Evolutionary conservation across 2,329 filamentous ascomycete genomes (phyloP).

Genomic region (Dissoconium aciculare): DNA sequence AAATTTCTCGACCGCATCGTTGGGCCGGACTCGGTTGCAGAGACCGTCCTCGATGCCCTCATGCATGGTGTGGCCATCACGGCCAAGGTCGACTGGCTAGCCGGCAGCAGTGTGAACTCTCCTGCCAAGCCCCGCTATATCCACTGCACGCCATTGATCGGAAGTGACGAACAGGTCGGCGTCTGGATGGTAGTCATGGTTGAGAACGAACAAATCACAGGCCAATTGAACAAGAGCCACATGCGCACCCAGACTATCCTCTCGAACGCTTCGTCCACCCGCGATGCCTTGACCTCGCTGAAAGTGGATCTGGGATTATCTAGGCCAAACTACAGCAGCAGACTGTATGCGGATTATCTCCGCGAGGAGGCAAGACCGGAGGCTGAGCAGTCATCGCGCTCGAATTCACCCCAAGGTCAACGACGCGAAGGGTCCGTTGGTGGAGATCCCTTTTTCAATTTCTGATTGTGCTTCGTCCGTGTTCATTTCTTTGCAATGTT

Average conservation of each 20-base stretch:
- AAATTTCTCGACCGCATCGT: slow-evolving; percentile 31
- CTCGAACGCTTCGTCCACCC: too few relatives aligned
- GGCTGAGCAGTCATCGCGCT: too few relatives aligned
- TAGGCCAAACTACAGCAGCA: slow-evolving; percentile 16
- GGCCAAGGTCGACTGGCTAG: slow-evolving; percentile 30
- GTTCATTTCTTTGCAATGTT: too few relatives aligned
- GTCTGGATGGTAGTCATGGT: slow-evolving; percentile 36
- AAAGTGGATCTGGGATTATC: slow-evolving; percentile 2
- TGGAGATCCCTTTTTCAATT: too few relatives aligned
- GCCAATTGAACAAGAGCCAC: slow-evolving; percentile 13
- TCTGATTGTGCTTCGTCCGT: too few relatives aligned
- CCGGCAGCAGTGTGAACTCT: slow-evolving; percentile 6
- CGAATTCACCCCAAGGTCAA: too few relatives aligned
- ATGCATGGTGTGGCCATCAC: slow-evolving; percentile 27
- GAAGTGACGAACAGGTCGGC: slow-evolving; percentile 29
- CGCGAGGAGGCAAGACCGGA: slow-evolving; percentile 16
- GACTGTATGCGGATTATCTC: slow-evolving; percentile 26
- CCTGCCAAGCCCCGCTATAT: slow-evolving; percentile 25
- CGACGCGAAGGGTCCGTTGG: too few relatives aligned
- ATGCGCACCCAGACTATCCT: neutral
- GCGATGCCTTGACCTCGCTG: neutral
- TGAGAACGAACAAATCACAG: slow-evolving; percentile 25
- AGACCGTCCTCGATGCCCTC: slow-evolving; percentile 27
- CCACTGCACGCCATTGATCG: slow-evolving; percentile 32
- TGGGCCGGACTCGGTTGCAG: slow-evolving; percentile 24